phyloP scores from a whole-genome alignment of 2,329 filamentous ascomycete species.

The Colletotrichum liriopes region DNA sequence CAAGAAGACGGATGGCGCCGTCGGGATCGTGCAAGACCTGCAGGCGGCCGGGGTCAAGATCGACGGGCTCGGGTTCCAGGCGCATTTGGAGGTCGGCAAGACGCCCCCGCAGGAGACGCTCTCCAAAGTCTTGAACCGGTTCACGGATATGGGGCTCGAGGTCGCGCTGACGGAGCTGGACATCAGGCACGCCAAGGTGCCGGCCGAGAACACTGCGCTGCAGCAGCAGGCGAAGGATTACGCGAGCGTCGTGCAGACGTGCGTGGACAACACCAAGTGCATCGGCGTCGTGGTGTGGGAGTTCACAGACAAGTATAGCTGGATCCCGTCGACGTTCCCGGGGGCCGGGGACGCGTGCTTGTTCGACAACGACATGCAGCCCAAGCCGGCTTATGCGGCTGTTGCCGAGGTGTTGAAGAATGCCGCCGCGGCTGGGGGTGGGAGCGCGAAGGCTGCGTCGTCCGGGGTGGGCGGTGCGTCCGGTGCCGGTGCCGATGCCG shows the following conservation, averaged over 20 bases:
- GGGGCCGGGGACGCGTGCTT: conserved; percentile 57
- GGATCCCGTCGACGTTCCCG: conserved; percentile 56
- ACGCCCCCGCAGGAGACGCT: conserved; percentile 61
- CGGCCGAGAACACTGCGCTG: conserved; percentile 71
- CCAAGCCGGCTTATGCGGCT: conserved; percentile 58
- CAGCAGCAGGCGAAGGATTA: conserved; percentile 66
- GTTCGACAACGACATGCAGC: conserved; percentile 54
- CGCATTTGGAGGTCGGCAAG: conserved; percentile 65
- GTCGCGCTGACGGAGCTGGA: conserved; percentile 79
- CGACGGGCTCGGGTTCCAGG: conserved; percentile 74
- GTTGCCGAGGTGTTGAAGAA: conserved; percentile 53
- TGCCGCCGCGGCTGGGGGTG: conserved; percentile 40
- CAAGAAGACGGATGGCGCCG: conserved; percentile 60
- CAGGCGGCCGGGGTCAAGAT: conserved; percentile 73
- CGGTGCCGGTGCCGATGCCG: conserved; percentile 6
- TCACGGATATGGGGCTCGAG: conserved; percentile 64
- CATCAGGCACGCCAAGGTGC: conserved; percentile 69
- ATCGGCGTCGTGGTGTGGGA: conserved; percentile 62
- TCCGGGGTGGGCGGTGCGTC: background rate
- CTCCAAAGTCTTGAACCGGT: conserved; percentile 68
- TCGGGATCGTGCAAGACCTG: conserved; percentile 74
- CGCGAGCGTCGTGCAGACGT: conserved; percentile 54
- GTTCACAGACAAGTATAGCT: conserved; percentile 59
- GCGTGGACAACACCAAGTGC: conserved; percentile 54
- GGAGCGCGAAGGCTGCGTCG: background rate